These are phyloP conservation scores for Hordeum vulgare DNA, from an alignment of 176 grass and related monocot species.

Conservation along the genomic window MorexV3_pseudomolecules_assembly NC_058524.1:551744192-551744691, in stretches of 20 bases:
- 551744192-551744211: no score
- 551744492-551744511: conserved; percentile 80
- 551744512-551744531: conserved; percentile 64
- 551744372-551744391: not conserved
- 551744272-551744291: no score
- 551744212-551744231: not conserved
- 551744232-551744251: not conserved
- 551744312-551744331: no score
- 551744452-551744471: not conserved
- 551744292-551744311: no score
- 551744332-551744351: no score
- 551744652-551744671: conserved; percentile 54
- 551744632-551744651: not conserved
- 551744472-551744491: conserved; percentile 63
- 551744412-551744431: not conserved
- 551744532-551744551: conserved; percentile 43
- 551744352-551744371: no score
- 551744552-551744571: conserved; percentile 72
- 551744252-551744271: not conserved
- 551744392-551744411: not conserved
- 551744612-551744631: not conserved
- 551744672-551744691: conserved; percentile 53
- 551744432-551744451: not conserved
- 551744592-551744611: not conserved
- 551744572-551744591: conserved; percentile 29